Base-by-base conservation (phyloP, 2,329 filamentous ascomycete genomes). In the Chaetothyriales sp. region DNA sequence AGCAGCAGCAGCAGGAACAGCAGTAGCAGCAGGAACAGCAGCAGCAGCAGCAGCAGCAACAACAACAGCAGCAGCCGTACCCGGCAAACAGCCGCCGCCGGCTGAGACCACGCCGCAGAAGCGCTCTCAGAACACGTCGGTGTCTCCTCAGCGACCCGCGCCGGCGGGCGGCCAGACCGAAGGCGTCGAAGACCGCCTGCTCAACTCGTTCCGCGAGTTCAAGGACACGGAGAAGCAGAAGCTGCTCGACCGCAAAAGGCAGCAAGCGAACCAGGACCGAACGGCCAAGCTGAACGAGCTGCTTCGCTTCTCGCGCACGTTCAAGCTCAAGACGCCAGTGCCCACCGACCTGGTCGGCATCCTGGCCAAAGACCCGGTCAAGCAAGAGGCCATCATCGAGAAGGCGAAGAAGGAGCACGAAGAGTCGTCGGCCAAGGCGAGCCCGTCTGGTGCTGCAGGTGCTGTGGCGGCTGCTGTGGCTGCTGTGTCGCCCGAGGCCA, bases 321-420 rank as follows among this genome's bases (percentile, higher is more conserved):
- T 98, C 75, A 97, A 97, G 70, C 78, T 98, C 18, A 84, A 86
- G 48, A 95, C 90, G 2, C 89, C 89, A 5, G 89, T 98, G 9
- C 92, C 92, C 1, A 82, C 80, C 49, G 92, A 98, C 67, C 71
- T 98, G 37, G 89, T 98, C 25, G 84, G 87, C 1, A 98, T 98
- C 59, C 84, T 98, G 55, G 90, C 92, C 53, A 98, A 97, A 66
- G 92, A 98, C 65, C 89, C 89, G n/a, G 77, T 74, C 46, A 98
- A 95, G 71, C 92, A 97, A 69, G 82, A 89, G 63, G 82, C 89
- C 64, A 97, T 98, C 57, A 84, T 95, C 63, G 85, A 89, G 61
- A 94, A 89, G 67, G 88, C 88, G 1, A 81, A 86, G 55, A 80
- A 81, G 63, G 84, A 90, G 59, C 82, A 81, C 2, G 82, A 87